These are phyloP conservation scores for Panus rudis DNA, from an alignment of 768 basidiomycete species.

Conservation along the genomic window DNA sequence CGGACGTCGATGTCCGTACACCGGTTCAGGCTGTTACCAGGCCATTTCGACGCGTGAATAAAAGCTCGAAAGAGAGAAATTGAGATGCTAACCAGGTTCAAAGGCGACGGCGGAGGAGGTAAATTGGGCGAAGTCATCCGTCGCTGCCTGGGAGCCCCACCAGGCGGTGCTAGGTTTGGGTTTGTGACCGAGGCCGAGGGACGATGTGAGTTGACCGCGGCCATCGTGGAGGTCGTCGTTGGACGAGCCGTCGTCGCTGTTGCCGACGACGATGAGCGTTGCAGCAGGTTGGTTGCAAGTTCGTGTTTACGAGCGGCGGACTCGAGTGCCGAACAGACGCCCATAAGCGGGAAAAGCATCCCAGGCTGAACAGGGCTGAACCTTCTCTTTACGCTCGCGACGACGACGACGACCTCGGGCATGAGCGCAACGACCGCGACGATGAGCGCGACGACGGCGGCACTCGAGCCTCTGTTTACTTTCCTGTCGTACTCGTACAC, in stretches of 20 bases:
- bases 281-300: no score
- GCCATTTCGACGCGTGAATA: conserved; percentile 9
- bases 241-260: conserved; percentile 24
- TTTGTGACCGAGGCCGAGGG: conserved; percentile 16
- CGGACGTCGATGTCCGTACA: conserved; percentile 41
- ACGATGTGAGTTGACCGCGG: conserved; percentile 19
- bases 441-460: conserved; percentile 31
- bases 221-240: conserved; percentile 18
- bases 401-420: conserved; percentile 4
- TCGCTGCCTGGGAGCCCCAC: conserved; percentile 21
- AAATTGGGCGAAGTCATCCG: conserved; percentile 31
- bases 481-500: conserved; percentile 58
- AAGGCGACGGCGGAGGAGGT: conserved; percentile 31
- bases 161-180: conserved; percentile 18
- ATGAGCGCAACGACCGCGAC: conserved; percentile 11
- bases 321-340: no score
- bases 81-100: conserved; percentile 31
- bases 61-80: background rate
- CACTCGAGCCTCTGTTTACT: conserved; percentile 49
- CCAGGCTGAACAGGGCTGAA: conserved; percentile 1
- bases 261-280: conserved; percentile 13
- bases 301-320: background rate
- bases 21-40: conserved; percentile 35
- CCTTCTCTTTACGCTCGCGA: conserved; percentile 7
- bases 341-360: no score